Evolutionary conservation across 1,284 basidiomycete genomes (phyloP).

Genomic region (Rhodotorula sp.): DNA sequence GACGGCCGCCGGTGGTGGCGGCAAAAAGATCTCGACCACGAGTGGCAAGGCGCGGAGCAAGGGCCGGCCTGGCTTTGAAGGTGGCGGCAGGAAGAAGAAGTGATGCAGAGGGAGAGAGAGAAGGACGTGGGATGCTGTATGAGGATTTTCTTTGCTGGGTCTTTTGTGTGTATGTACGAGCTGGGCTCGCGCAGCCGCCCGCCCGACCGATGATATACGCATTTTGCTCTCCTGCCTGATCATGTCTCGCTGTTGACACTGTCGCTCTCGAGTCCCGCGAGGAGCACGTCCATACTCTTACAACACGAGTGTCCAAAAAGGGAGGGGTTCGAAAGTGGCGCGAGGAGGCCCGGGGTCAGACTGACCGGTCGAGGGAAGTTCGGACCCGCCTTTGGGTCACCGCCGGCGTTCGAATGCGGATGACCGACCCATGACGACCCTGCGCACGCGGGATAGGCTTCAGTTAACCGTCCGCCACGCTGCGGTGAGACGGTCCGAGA

Average conservation of each 20-base stretch:
- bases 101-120: neutral
- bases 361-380: too few species aligned
- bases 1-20: slow-evolving; percentile 43
- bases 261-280: too few species aligned
- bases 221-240: too few species aligned
- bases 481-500: too few species aligned
- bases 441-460: neutral
- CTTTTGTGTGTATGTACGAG: neutral
- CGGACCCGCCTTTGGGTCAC: neutral
- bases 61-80: slow-evolving; percentile 78
- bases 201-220: too few species aligned
- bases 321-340: neutral
- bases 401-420: slow-evolving; percentile 31
- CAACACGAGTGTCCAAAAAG: too few species aligned
- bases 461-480: neutral
- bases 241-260: too few species aligned
- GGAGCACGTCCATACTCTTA: too few species aligned
- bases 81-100: slow-evolving; percentile 56
- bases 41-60: slow-evolving; percentile 52
- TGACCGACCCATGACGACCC: slow-evolving; percentile 28
- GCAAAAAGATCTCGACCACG: slow-evolving; percentile 30
- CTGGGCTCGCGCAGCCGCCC: too few species aligned
- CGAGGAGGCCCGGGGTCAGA: neutral
- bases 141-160: neutral
- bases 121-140: too few species aligned